Conservation (phyloP, 768 basidiomycete genomes). For the Xerocomus brunneocitrinus region DNA sequence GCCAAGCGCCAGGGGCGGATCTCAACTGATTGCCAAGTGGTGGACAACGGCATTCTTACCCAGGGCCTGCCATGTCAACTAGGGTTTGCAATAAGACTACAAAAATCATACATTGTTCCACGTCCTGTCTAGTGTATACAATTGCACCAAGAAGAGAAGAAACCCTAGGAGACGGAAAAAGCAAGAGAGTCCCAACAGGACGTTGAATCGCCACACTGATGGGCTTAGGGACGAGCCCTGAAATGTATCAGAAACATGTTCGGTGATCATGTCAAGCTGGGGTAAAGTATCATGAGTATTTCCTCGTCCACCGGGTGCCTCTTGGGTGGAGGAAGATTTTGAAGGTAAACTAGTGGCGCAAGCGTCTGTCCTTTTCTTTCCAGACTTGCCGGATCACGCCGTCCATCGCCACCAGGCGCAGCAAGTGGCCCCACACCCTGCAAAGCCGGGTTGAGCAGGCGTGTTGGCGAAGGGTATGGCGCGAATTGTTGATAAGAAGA, state of each 20-base stretch:
- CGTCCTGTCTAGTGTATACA: constrained; percentile 23
- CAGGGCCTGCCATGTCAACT: neutral
- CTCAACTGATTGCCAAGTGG: constrained; percentile 1
- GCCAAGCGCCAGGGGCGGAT: neutral
- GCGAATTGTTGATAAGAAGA: constrained; percentile 24
- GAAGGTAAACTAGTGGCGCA: constrained; percentile 62
- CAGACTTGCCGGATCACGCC: neutral
- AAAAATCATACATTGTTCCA: constrained; percentile 19
- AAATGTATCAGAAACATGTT: constrained; percentile 8
- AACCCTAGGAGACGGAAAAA: constrained; percentile 1
- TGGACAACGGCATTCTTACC: neutral
- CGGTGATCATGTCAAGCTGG: constrained; percentile 28
- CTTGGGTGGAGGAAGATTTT: constrained; percentile 53
- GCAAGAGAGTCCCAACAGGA: constrained; percentile 10
- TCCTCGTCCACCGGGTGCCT: constrained; percentile 71
- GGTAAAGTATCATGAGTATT: constrained; percentile 56
- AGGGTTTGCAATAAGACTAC: constrained; percentile 4
- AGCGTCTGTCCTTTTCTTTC: constrained; percentile 33
- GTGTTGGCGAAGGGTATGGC: constrained; percentile 30
- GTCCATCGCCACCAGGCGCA: neutral
- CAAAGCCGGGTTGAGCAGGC: constrained; percentile 7
- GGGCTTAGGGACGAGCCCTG: constrained; percentile 7
- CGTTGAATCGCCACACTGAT: constrained; percentile 6
- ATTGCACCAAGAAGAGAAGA: constrained; percentile 20
- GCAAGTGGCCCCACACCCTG: constrained; percentile 3